Percentiles rank a stretch among this genome's conserved stretches.
These are phyloP conservation scores for Teunomyces funiuensis DNA, from an alignment of 805 yeast species.

Conservation along the genomic window DNA sequence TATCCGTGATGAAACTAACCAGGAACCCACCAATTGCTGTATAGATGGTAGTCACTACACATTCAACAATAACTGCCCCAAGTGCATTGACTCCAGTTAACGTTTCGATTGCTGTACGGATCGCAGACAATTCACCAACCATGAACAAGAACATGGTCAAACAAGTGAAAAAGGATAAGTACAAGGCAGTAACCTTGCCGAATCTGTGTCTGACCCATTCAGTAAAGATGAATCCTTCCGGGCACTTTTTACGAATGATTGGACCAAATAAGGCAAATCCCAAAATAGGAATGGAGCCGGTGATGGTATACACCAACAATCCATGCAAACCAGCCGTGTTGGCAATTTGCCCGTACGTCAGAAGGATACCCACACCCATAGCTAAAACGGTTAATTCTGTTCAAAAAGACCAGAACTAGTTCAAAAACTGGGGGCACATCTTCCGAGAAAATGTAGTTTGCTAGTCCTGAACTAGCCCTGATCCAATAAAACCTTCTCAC, in stretches of 20 bases:
- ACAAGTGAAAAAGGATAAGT: conserved; percentile 77
- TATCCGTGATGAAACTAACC: conserved; percentile 85
- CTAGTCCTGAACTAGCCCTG: background rate
- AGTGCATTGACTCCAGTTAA: conserved; percentile 77
- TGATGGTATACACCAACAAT: conserved; percentile 70
- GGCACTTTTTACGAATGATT: conserved; percentile 70
- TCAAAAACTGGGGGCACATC: background rate
- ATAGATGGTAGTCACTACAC: conserved; percentile 83
- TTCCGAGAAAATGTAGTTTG: no score
- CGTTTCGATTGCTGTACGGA: conserved; percentile 72
- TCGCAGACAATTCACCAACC: conserved; percentile 84
- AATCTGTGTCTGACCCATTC: conserved; percentile 91
- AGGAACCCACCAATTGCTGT: conserved; percentile 88
- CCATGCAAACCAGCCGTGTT: conserved; percentile 87
- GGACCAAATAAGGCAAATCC: conserved; percentile 87
- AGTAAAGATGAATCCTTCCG: conserved; percentile 86
- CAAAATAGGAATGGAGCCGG: conserved; percentile 82
- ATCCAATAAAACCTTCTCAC: conserved; percentile 53
- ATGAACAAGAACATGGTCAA: conserved; percentile 82
- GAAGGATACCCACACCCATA: conserved; percentile 84
- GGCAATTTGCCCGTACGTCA: conserved; percentile 85
- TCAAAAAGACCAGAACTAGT: background rate
- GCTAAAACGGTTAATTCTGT: conserved; percentile 40
- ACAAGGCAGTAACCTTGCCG: conserved; percentile 70
- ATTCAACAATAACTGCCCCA: conserved; percentile 80